Conservation (phyloP, 2,329 filamentous ascomycete species). For the Trichocomaceae sp. region DNA sequence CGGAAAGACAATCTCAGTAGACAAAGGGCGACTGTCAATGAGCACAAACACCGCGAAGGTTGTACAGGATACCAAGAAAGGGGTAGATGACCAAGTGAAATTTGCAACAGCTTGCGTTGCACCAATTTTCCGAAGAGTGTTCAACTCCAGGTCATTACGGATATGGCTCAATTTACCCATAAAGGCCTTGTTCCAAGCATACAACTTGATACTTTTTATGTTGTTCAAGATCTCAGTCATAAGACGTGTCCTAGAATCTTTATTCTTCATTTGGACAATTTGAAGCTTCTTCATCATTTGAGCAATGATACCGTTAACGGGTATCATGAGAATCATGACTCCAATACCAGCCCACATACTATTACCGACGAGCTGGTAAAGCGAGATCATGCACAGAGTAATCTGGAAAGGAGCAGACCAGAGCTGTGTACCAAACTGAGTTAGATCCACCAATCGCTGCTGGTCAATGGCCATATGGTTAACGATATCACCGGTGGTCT, state of each 20-base stretch:
- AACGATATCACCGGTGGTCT: slow-evolving; percentile 95
- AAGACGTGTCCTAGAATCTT: slow-evolving; percentile 82
- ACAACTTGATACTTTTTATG: slow-evolving; percentile 99
- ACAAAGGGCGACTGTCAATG: slow-evolving; percentile 71
- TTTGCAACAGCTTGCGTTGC: slow-evolving; percentile 90
- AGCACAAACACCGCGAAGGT: slow-evolving; percentile 94
- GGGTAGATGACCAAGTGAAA: slow-evolving; percentile 96
- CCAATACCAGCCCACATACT: slow-evolving; percentile 94
- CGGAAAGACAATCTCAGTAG: slow-evolving; percentile 93
- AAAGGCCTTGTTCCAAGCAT: slow-evolving; percentile 94
- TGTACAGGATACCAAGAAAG: slow-evolving; percentile 93
- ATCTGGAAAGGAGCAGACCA: slow-evolving; percentile 99
- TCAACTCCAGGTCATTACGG: slow-evolving; percentile 89
- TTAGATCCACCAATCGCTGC: slow-evolving; percentile 86
- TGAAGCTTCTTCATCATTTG: slow-evolving; percentile 90
- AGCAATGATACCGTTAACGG: slow-evolving; percentile 86
- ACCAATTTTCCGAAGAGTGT: slow-evolving; percentile 92
- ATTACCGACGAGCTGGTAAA: slow-evolving; percentile 89
- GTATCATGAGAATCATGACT: slow-evolving; percentile 97
- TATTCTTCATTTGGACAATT: slow-evolving; percentile 98
- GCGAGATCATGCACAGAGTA: slow-evolving; percentile 84
- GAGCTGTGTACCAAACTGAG: slow-evolving; percentile 89
- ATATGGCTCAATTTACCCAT: slow-evolving; percentile 97
- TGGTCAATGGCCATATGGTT: slow-evolving; percentile 99
- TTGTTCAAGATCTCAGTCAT: slow-evolving; percentile 99